Base-by-base conservation (phyloP, 2,329 filamentous ascomycete genomes). In the Cladophialophora carrionii region DNA sequence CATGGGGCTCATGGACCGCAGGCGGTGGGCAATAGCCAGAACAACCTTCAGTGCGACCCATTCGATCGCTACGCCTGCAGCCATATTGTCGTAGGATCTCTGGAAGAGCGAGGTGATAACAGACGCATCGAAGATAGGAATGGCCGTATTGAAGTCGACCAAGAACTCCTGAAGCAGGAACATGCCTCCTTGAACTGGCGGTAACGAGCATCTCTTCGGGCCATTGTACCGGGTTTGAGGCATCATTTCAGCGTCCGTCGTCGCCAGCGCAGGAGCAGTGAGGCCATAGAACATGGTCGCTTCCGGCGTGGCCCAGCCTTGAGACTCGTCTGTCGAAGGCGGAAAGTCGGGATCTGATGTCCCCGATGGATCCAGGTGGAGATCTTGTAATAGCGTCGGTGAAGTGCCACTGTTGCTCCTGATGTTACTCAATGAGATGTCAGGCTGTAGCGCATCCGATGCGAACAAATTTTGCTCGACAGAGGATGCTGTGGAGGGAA, bases 111-210 rank as follows among this genome's bases (percentile, higher is more conserved):
- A 92, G 91, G 97, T 97, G 75, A 99, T 98, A 0, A 94, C 97
- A 0, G 93, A 92, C 76, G 96, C 92, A 76, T 99, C 94, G 74
- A 96, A 99, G 3, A 99, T 83, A 4, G 94, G 94, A 74, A 98
- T 96, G 85, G 98, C 94, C 85, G 91, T 94, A 80, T 99, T 99
- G 84, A 98, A 97, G 79, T 97, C 96, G 73, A 96, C 91, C 71
- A 98, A 97, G 74, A 90, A 98, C 76, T 98, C 95, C 76, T 90
- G 92, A 63, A 96, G 85, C 46, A 98, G 81, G 1, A 91, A 96
- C 67, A 96, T 78, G 0, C 92, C 91, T 78, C 96, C 92, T n/a
- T 88, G 83, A 76, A 95, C 95, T 0, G 90, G 83, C 1, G 95
- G 95, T 32, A 98, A 78, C 17, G 88, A 65, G 52, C 66, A 68